Evolutionary conservation across 306 rosid genomes (phyloP).

Genomic region (Acacia melanoxylon): DNA sequence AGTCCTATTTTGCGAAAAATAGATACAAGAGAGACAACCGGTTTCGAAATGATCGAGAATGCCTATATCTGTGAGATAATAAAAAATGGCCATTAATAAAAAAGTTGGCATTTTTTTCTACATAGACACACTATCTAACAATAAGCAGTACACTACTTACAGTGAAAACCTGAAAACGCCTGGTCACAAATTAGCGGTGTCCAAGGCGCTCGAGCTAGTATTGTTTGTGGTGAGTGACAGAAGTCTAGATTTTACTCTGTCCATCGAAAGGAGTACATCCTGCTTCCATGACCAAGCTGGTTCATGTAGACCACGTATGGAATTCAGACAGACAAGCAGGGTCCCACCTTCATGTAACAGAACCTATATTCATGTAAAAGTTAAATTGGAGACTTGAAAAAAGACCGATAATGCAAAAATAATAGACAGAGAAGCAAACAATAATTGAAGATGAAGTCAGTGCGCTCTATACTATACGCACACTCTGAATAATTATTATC

Average conservation of each 20-base stretch:
- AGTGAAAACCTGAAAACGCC: conserved; percentile 7
- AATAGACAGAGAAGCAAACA: background rate
- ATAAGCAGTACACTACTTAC: conserved; percentile 14
- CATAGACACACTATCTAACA: conserved; percentile 14
- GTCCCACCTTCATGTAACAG: conserved; percentile 98
- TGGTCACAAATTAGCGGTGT: conserved; percentile 43
- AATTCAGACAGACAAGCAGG: conserved; percentile 89
- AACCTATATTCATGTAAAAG: conserved; percentile 59
- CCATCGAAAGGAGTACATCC: conserved; percentile 46
- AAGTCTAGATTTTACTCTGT: conserved; percentile 49
- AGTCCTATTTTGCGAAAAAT: background rate
- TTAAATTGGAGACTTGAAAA: background rate
- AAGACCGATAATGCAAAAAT: conserved; percentile 15
- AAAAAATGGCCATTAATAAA: conserved; percentile 32
- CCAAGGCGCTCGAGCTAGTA: conserved; percentile 35
- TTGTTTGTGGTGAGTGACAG: conserved; percentile 27
- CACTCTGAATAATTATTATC: background rate
- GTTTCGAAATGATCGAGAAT: background rate
- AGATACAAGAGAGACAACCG: background rate
- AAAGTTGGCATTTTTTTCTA: conserved; percentile 21
- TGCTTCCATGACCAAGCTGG: conserved; percentile 94
- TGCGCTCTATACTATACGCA: background rate
- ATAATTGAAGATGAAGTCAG: conserved; percentile 1
- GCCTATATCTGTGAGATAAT: conserved; percentile 8
- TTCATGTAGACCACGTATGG: conserved; percentile 77